A percentile compares a stretch with the other conserved stretches of the same genome.
phyloP scores from a whole-genome alignment of 345 rosid genomes.

The Gossypium turneri region DNA sequence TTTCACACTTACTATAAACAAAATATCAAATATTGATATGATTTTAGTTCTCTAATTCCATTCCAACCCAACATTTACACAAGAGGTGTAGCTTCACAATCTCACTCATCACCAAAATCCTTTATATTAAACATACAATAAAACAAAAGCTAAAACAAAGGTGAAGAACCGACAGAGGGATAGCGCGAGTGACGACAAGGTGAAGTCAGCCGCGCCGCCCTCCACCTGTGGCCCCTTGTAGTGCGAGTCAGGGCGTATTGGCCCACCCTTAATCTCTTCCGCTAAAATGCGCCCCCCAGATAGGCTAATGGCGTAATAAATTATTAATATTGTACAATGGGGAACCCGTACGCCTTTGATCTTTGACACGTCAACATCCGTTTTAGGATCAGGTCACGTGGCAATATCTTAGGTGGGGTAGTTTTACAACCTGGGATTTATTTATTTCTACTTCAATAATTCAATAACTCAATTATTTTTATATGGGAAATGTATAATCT shows the following conservation, averaged over 20 bases:
- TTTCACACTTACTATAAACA: too few species aligned
- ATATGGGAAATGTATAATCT: too few species aligned
- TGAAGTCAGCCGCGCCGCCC: conserved; percentile 20
- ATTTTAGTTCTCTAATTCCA: too few species aligned
- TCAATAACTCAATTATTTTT: not conserved
- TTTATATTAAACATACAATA: not conserved
- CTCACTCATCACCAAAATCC: too few species aligned
- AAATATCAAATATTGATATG: too few species aligned
- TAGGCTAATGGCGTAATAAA: not conserved
- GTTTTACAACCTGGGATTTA: not conserved
- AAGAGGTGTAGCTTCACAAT: too few species aligned
- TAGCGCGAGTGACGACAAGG: conserved; percentile 10
- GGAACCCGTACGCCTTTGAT: not conserved
- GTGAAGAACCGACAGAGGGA: not conserved
- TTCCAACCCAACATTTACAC: too few species aligned
- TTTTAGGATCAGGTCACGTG: not conserved
- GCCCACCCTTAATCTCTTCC: not conserved
- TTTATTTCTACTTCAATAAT: not conserved
- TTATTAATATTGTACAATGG: not conserved
- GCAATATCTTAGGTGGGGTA: conserved; percentile 7
- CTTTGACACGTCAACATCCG: conserved; percentile 4
- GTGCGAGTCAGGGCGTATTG: conserved; percentile 2
- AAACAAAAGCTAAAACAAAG: conserved; percentile 1
- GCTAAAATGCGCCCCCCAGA: not conserved
- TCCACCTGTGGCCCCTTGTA: conserved; percentile 7